A percentile compares a stretch with the other conserved stretches of the same genome.
These are phyloP conservation scores for Paecilomyces variotii DNA, from an alignment of 2,329 filamentous ascomycete species.

Conservation along the genomic window DNA sequence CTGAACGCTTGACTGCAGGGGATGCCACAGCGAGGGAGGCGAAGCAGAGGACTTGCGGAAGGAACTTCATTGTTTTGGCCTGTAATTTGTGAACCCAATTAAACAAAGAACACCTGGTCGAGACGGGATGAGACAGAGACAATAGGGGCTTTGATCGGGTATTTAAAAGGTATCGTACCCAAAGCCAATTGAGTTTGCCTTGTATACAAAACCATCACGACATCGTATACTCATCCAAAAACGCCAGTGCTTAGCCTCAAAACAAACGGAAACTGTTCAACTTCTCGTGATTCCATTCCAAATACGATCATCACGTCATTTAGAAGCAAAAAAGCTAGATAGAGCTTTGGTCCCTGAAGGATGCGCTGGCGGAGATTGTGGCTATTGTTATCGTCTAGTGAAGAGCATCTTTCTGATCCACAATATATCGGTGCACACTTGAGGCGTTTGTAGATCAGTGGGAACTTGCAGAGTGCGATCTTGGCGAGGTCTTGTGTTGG, in stretches of 20 bases:
- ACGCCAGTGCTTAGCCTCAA: neutral
- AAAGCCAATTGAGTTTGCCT: neutral
- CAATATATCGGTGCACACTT: neutral
- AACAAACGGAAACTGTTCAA: neutral
- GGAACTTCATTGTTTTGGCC: neutral
- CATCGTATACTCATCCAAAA: neutral
- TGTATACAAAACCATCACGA: neutral
- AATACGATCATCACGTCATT: neutral
- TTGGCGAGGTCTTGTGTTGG: neutral
- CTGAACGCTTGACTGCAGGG: conserved; percentile 15
- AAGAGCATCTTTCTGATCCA: neutral
- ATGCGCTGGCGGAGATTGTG: neutral
- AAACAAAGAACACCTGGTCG: neutral
- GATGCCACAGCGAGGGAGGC: conserved; percentile 10
- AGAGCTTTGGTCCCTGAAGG: neutral
- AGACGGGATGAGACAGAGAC: neutral
- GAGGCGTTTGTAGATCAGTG: neutral
- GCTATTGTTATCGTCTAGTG: neutral
- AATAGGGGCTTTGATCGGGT: neutral
- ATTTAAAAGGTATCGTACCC: neutral
- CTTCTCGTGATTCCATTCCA: neutral
- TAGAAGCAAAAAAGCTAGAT: neutral
- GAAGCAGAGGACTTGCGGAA: conserved; percentile 3
- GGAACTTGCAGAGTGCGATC: neutral
- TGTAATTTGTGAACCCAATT: neutral